Percentiles rank a stretch among this genome's conserved stretches.
Evolutionary conservation across 306 rosid species (phyloP).

Genomic region (Quillaja saponaria): DNA sequence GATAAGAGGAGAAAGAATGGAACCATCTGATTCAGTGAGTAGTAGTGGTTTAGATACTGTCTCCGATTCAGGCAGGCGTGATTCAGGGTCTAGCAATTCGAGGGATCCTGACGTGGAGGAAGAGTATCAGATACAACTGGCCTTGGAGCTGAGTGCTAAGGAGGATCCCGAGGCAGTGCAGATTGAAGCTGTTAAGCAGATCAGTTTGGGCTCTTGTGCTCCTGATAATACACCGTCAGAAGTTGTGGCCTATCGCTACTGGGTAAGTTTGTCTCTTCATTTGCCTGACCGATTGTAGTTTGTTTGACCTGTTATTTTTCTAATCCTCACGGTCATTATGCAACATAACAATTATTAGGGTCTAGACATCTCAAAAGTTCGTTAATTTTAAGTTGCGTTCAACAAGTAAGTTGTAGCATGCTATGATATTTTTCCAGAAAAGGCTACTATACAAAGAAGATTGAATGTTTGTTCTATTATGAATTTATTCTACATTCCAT

Average conservation of each 20-base stretch:
- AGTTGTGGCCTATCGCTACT: conserved; percentile 85
- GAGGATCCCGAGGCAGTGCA: conserved; percentile 99
- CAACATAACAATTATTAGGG: neutral
- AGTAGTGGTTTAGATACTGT: conserved; percentile 58
- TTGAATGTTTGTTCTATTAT: conserved; percentile 21
- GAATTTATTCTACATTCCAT: conserved; percentile 29
- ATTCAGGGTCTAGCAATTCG: conserved; percentile 66
- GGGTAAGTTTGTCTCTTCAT: conserved; percentile 69
- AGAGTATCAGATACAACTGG: conserved; percentile 88
- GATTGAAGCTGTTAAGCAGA: conserved; percentile 97
- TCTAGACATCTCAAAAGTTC: conserved; percentile 1
- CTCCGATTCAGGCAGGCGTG: conserved; percentile 52
- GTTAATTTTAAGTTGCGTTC: conserved; percentile 35
- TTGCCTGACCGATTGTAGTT: conserved; percentile 8
- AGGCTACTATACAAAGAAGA: conserved; percentile 5
- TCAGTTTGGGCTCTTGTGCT: conserved; percentile 89
- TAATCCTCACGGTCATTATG: neutral
- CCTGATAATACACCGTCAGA: conserved; percentile 83
- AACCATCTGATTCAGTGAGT: conserved; percentile 53
- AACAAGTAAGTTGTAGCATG: conserved; percentile 26
- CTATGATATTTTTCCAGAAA: conserved; percentile 23
- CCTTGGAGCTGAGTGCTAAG: conserved; percentile 90
- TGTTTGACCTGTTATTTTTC: conserved; percentile 27
- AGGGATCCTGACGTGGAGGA: conserved; percentile 89
- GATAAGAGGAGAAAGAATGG: conserved; percentile 51